Evolutionary conservation across 202 grass and related monocot species (phyloP).

Genomic region (Dendrocalamus latiflorus): DNA sequence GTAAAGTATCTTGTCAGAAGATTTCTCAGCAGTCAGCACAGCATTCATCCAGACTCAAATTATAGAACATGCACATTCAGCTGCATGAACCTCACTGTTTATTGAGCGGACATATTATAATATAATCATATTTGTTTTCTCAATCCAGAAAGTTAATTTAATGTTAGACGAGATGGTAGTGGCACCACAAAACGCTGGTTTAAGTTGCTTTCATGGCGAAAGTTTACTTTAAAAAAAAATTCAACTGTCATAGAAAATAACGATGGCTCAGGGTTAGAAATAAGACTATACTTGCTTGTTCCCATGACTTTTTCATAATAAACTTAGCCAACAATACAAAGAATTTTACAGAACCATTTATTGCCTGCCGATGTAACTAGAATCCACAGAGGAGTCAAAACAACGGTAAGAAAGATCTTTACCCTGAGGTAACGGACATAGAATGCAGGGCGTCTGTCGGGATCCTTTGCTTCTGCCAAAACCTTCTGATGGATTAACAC

Average conservation of each 20-base stretch:
- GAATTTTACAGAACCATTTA: neutral
- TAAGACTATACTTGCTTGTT: neutral
- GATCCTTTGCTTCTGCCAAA: slow-evolving; percentile 65
- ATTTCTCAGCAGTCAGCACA: neutral
- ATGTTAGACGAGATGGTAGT: neutral
- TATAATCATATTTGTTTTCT: neutral
- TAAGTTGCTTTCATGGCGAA: neutral
- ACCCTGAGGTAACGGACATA: slow-evolving; percentile 61
- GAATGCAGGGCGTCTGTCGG: slow-evolving; percentile 54
- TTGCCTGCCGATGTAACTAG: neutral
- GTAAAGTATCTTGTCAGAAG: neutral
- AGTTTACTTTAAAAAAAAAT: neutral
- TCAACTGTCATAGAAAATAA: neutral
- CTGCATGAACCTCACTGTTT: neutral
- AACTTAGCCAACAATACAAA: neutral
- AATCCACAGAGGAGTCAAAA: neutral
- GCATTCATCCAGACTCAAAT: neutral
- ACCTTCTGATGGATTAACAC: slow-evolving; percentile 67
- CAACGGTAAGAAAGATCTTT: neutral
- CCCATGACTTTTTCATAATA: neutral
- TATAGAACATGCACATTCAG: neutral
- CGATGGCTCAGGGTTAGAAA: neutral
- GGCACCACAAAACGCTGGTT: neutral
- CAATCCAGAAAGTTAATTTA: neutral
- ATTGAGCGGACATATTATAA: neutral